phyloP scores from a whole-genome alignment of 106 monocot species.

The Narthecium ossifragum region DNA sequence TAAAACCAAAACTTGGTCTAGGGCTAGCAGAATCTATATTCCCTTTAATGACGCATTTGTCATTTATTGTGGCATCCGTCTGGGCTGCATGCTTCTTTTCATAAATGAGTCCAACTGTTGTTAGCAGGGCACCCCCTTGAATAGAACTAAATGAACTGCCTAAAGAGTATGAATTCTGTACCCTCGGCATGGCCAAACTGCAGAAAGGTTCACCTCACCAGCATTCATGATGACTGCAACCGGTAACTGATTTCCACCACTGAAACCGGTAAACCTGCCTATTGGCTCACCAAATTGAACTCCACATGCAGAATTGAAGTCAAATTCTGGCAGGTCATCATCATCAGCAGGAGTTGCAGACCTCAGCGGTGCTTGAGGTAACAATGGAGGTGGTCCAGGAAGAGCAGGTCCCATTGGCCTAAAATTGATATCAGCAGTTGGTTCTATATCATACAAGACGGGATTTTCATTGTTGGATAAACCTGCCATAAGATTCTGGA shows the following conservation, averaged over 20 bases:
- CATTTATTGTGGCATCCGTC: no score
- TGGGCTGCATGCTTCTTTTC: slow-evolving; percentile 7
- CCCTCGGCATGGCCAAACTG: background rate
- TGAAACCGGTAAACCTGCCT: background rate
- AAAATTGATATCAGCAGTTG: no score
- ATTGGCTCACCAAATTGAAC: background rate
- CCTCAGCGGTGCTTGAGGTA: background rate
- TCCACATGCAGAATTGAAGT: slow-evolving; percentile 49
- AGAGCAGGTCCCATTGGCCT: background rate
- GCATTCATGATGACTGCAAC: background rate
- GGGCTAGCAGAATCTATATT: no score
- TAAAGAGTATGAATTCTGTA: background rate
- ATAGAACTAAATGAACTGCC: background rate
- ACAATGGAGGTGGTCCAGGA: background rate
- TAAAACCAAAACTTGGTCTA: no score
- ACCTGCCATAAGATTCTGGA: background rate
- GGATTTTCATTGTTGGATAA: background rate
- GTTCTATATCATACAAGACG: background rate
- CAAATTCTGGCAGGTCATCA: slow-evolving; percentile 77
- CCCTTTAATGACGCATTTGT: no score
- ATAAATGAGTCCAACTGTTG: slow-evolving; percentile 3
- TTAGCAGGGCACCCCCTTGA: no score
- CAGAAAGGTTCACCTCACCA: background rate
- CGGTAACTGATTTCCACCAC: background rate
- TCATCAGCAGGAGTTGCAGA: slow-evolving; percentile 15